These are phyloP conservation scores for Xylaria sp. DNA, from an alignment of 2,329 filamentous ascomycete species.

Conservation along the genomic window DNA sequence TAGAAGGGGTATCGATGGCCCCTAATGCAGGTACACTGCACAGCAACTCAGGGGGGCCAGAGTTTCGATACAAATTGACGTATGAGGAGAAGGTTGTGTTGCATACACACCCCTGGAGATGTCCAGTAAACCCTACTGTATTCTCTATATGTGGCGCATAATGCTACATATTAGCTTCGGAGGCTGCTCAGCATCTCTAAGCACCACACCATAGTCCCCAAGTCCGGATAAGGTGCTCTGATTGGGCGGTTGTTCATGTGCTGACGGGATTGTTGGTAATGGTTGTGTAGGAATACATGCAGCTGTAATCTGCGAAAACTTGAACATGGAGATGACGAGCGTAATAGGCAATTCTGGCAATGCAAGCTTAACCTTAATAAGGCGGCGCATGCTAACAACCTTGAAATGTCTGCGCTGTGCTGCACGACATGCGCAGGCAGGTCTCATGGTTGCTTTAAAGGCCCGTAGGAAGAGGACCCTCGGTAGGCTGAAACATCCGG, in stretches of 20 bases:
- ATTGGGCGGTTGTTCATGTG: slow-evolving; percentile 25
- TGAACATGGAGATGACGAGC: slow-evolving; percentile 10
- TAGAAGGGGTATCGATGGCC: slow-evolving; percentile 30
- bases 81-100: slow-evolving; percentile 24
- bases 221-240: not conserved
- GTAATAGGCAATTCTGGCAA: slow-evolving; percentile 1
- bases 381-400: not conserved
- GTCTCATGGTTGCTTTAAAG: slow-evolving; percentile 13
- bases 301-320: slow-evolving; percentile 31
- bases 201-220: slow-evolving; percentile 6
- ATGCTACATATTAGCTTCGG: slow-evolving; percentile 28
- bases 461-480: slow-evolving; percentile 21
- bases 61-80: slow-evolving; percentile 15
- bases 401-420: not conserved
- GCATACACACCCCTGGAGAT: slow-evolving; percentile 27
- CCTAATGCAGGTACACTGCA: slow-evolving; percentile 44
- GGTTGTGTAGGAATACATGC: slow-evolving; percentile 29
- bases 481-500: slow-evolving; percentile 36
- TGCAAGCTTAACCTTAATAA: slow-evolving; percentile 3
- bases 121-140: slow-evolving; percentile 8
- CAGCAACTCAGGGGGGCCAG: slow-evolving; percentile 41
- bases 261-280: slow-evolving; percentile 17
- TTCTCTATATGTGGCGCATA: slow-evolving; percentile 25
- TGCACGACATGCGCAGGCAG: slow-evolving; percentile 22
- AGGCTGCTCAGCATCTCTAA: slow-evolving; percentile 11